A percentile compares a stretch with the other conserved stretches of the same genome.
Evolutionary conservation across 140 eudicot species (phyloP).

Genomic region (Ambrosia hybrid): DNA sequence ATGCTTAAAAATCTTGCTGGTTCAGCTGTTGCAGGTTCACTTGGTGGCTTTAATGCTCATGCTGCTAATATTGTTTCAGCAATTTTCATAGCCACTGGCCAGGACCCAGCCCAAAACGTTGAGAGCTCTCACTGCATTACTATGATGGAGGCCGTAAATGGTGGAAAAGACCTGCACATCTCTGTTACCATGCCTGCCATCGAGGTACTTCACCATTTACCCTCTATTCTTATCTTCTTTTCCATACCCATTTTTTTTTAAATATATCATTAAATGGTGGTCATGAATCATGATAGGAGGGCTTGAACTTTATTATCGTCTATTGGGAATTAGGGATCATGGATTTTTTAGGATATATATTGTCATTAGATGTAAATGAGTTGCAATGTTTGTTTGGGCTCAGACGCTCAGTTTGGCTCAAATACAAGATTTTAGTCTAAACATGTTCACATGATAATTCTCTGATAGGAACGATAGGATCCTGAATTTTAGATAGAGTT

Average conservation of each 20-base stretch:
- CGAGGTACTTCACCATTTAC: conserved; percentile 46
- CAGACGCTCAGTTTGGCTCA: background rate
- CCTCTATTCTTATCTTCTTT: background rate
- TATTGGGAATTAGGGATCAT: conserved; percentile 10
- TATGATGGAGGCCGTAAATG: conserved; percentile 74
- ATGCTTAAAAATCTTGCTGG: conserved; percentile 86
- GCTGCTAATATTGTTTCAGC: conserved; percentile 86
- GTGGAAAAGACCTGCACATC: conserved; percentile 64
- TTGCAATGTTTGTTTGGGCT: background rate
- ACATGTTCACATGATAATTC: background rate
- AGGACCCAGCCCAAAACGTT: conserved; percentile 80
- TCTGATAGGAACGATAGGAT: background rate
- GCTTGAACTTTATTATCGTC: background rate
- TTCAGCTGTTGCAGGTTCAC: conserved; percentile 85
- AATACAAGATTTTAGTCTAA: conserved; percentile 1
- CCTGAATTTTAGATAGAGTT: background rate
- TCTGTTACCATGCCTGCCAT: conserved; percentile 84
- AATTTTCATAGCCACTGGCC: conserved; percentile 75
- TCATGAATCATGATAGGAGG: background rate
- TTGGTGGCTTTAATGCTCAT: conserved; percentile 87
- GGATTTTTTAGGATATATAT: background rate
- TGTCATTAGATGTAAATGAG: background rate
- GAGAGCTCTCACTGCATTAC: conserved; percentile 84
- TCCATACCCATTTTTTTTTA: background rate
- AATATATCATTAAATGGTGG: too few species aligned